Base-by-base conservation (phyloP, 2,329 filamentous ascomycete species). In the Didymella keratinophila region DNA sequence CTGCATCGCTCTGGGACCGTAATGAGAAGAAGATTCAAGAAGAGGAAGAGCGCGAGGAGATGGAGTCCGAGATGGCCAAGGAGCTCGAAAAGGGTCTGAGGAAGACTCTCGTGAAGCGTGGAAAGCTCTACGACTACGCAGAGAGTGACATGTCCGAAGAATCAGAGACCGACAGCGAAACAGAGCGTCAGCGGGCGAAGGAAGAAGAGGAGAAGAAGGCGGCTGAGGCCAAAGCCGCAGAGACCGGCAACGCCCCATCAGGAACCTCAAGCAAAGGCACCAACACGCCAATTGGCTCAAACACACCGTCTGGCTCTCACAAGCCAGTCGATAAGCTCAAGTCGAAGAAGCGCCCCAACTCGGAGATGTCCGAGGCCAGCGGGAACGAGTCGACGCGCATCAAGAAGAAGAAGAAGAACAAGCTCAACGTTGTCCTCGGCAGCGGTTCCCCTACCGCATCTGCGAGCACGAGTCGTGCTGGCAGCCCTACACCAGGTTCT, bases 381-480 rank as follows among this genome's bases (percentile, higher is more conserved):
- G 94, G 92, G 52, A 96, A 93, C 67, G 94, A 98, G 75, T 94
- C 91, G 0, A 87, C 88, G 23, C 89, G 90, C 65, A 93, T 95
- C 79, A 92, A 91, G 80, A 70, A 69, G 25, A 88, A 80, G 54
- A 84, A 85, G 67, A 88, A 80, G 56, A 85, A 84, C 74, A 85
- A 82, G 66, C 73, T 86, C 66, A 58, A 54, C n/a, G 86, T 80
- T 56, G 76, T 80, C 51, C 78, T 81, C 20, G 79, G 78, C 48
- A 78, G 80, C 27, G 81, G 80, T 18, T 86, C 86, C 6, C 86
- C 87, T 5, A 78, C 79, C 8, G 86, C 81, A 16, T 90, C 87
- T 9, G 82, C 88, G 60, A 84, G 86, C 50, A 83, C 83, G 28
- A 91, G 88, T 69, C 89, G 76, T 28, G 75, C 75, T 49, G 73